These are phyloP conservation scores for Beauveria scarabaeidicola DNA, from an alignment of 2,329 filamentous ascomycete genomes.

Conservation along the genomic window DNA sequence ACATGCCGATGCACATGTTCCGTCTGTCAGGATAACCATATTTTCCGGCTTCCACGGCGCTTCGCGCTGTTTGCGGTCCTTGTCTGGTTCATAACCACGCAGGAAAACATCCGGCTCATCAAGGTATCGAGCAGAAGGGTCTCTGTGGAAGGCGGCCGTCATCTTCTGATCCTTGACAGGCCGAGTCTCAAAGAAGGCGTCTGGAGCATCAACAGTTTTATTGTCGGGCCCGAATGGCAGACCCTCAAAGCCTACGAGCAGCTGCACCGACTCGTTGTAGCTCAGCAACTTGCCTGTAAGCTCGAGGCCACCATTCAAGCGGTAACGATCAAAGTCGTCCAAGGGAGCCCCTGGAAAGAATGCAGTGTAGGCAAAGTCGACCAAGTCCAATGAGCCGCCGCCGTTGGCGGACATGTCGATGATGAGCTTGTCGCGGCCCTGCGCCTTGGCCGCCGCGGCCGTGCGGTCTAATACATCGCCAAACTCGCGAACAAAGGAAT, in stretches of 20 bases:
- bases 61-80: not conserved
- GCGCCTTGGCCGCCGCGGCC: slow-evolving; percentile 26
- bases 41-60: slow-evolving; percentile 10
- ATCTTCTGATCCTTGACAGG: not conserved
- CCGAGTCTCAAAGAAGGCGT: not conserved
- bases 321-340: slow-evolving; percentile 1
- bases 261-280: not conserved
- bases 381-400: slow-evolving; percentile 34
- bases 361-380: slow-evolving; percentile 1
- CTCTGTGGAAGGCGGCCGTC: not conserved
- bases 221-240: not conserved
- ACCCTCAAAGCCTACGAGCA: not conserved
- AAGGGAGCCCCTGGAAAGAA: not conserved
- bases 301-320: not conserved
- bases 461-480: slow-evolving; percentile 23
- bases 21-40: slow-evolving; percentile 18
- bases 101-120: not conserved
- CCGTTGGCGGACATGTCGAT: slow-evolving; percentile 53
- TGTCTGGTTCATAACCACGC: not conserved
- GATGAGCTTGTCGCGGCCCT: slow-evolving; percentile 48
- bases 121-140: not conserved
- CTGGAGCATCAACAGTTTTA: not conserved
- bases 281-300: not conserved
- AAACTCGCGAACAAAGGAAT: slow-evolving; percentile 26
- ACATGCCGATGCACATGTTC: slow-evolving; percentile 18